These are phyloP conservation scores for Calonectria leucothoes DNA, from an alignment of 2,329 filamentous ascomycete genomes.

Conservation along the genomic window DNA sequence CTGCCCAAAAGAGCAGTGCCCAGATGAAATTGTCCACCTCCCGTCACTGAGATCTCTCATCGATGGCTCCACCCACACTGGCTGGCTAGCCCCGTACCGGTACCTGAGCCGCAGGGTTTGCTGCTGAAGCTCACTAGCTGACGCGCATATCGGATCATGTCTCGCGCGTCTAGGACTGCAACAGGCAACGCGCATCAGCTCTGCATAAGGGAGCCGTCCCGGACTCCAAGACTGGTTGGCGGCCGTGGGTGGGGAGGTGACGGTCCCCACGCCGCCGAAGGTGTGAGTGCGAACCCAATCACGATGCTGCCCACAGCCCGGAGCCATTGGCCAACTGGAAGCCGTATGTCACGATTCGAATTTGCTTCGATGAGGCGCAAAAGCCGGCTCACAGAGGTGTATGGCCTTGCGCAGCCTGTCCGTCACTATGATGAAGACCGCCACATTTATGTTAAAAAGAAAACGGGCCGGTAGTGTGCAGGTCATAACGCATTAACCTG, in stretches of 20 bases:
- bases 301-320: conserved; percentile 35
- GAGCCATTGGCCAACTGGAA: conserved; percentile 41
- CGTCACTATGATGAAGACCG: conserved; percentile 7
- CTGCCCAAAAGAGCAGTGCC: conserved; percentile 7
- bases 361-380: conserved; percentile 28
- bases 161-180: conserved; percentile 44
- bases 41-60: conserved; percentile 40
- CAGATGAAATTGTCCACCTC: conserved; percentile 35
- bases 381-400: background rate
- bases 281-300: conserved; percentile 33
- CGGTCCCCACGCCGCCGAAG: conserved; percentile 7
- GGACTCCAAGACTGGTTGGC: conserved; percentile 14
- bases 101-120: conserved; percentile 41
- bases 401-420: conserved; percentile 4
- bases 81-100: conserved; percentile 34
- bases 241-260: conserved; percentile 9
- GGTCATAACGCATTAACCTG: conserved; percentile 23
- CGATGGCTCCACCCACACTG: conserved; percentile 33
- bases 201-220: conserved; percentile 34
- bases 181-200: conserved; percentile 44
- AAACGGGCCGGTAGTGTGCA: conserved; percentile 36
- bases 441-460: conserved; percentile 10
- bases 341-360: conserved; percentile 24
- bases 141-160: conserved; percentile 47
- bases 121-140: conserved; percentile 43